Conservation (phyloP, 306 rosid genomes). For the Parietaria judaica region DNA sequence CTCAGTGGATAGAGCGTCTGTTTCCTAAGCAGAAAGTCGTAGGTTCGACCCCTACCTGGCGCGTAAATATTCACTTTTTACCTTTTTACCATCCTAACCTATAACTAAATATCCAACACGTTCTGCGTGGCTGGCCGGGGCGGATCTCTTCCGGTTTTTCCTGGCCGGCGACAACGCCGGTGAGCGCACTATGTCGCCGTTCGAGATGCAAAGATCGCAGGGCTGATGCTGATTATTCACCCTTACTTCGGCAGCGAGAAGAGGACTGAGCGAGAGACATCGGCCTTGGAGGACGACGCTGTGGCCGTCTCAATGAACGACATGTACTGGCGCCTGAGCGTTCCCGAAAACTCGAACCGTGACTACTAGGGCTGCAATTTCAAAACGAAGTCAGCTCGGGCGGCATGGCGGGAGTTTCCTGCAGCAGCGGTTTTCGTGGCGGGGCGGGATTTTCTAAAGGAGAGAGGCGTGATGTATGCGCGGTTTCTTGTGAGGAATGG, state of each 20-base stretch:
- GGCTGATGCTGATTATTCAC: conserved; percentile 52
- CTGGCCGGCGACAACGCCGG: conserved; percentile 91
- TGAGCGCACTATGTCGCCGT: conserved; percentile 62
- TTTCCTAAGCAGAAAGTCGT: conserved; percentile 65
- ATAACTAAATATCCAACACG: too few species aligned
- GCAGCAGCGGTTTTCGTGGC: conserved; percentile 63
- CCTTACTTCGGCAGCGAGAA: conserved; percentile 84
- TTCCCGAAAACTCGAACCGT: conserved; percentile 42
- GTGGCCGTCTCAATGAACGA: conserved; percentile 34
- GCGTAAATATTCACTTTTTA: neutral
- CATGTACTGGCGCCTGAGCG: conserved; percentile 58
- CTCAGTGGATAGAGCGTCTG: conserved; percentile 78
- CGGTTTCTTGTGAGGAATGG: conserved; percentile 47
- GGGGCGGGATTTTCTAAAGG: conserved; percentile 60
- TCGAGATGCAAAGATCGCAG: conserved; percentile 38
- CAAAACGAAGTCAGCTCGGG: conserved; percentile 28
- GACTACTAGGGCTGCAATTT: conserved; percentile 61
- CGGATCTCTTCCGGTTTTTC: conserved; percentile 54
- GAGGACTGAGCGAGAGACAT: conserved; percentile 49
- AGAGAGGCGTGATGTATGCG: conserved; percentile 70
- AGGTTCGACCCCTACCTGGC: conserved; percentile 64
- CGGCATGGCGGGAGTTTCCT: conserved; percentile 44
- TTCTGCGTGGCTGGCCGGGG: conserved; percentile 42
- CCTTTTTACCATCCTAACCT: neutral
- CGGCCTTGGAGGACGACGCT: conserved; percentile 17